Evolutionary conservation across 2,329 filamentous ascomycete genomes (phyloP), one percentile per base, ranked within the genome.

Genomic region (Aspergillus hiratsukae): DNA sequence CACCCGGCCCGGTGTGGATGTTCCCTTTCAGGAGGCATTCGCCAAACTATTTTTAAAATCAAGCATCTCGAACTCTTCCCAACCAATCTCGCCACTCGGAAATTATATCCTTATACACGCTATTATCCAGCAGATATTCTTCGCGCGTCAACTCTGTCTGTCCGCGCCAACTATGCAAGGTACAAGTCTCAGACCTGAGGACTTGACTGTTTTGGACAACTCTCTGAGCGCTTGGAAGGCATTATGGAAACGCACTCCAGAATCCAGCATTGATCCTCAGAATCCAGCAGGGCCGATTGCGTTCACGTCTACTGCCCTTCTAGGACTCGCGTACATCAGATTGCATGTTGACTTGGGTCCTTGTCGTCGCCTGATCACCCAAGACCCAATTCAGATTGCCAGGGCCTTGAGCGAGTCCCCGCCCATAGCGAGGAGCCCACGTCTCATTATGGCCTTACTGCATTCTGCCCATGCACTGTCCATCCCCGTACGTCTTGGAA

Each of bases 21-120:
- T 75, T 45, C 61, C 75, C 17, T 79, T 79, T 54, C 76, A 78
- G 57, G 74, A 76, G 46, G 75, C 76, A 3, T 77, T 78, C 58
- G 69, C 76, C 31, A 75, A 73, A 23, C 67, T 79, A 8, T 79
- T 79, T 59, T 57, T 70, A 29, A 77, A 74, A 59, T 65, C 71
- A 48, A 67, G 68, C 21, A 70, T 67, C 17, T 67, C 71, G 48
- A 67, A 68, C 48, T 65, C 71, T n/a, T 64, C 69, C 11, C 64
- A 67, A 14, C 69, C 73, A 0, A 73, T 77, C 29, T 81, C 80
- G 1, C 78, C 80, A 0, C 74, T 83, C 31, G 80, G 79, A 0
- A 82, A 81, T 61, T 82, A 82, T 61, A 75, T 82, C 48, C 73
- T 83, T 8, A 79, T 83, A 28, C 79, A 82, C 59, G 79, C 78